Evolutionary conservation across 1,139 yeast genomes (phyloP).

Genomic region (Taphrina pruni): DNA sequence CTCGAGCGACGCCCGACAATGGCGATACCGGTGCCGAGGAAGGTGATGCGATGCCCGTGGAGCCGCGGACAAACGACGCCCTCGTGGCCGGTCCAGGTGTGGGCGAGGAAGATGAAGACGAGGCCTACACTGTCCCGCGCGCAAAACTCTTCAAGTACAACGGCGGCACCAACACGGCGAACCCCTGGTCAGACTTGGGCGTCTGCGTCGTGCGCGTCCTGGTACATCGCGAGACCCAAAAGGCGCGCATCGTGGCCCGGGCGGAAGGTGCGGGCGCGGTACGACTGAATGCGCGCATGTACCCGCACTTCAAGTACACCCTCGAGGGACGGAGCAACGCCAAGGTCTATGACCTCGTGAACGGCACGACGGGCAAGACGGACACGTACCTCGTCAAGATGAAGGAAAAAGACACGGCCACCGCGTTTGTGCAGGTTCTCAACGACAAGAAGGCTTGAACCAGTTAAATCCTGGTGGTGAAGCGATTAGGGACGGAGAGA

Average conservation of each 20-base stretch:
- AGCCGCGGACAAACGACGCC: conserved; percentile 45
- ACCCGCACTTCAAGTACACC: conserved; percentile 42
- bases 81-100: conserved; percentile 61
- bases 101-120: conserved; percentile 85
- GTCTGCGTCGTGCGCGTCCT: conserved; percentile 84
- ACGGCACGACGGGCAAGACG: conserved; percentile 51
- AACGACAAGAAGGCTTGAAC: conserved; percentile 41
- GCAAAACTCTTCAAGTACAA: conserved; percentile 27
- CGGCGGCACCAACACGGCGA: background rate
- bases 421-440: conserved; percentile 57
- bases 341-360: conserved; percentile 63
- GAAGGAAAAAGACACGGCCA: conserved; percentile 73
- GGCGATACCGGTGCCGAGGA: conserved; percentile 43
- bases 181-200: conserved; percentile 63
- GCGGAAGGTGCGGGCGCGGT: conserved; percentile 88
- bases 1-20: conserved; percentile 9
- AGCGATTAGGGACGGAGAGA: too few relatives aligned
- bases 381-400: conserved; percentile 74
- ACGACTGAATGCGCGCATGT: conserved; percentile 65
- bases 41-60: conserved; percentile 36
- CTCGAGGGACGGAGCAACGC: conserved; percentile 59
- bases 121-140: conserved; percentile 51
- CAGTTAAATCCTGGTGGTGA: too few relatives aligned
- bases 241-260: conserved; percentile 75
- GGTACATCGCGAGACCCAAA: conserved; percentile 62